These are phyloP conservation scores for Suillus placidus DNA, from an alignment of 768 basidiomycete species.

Conservation along the genomic window DNA sequence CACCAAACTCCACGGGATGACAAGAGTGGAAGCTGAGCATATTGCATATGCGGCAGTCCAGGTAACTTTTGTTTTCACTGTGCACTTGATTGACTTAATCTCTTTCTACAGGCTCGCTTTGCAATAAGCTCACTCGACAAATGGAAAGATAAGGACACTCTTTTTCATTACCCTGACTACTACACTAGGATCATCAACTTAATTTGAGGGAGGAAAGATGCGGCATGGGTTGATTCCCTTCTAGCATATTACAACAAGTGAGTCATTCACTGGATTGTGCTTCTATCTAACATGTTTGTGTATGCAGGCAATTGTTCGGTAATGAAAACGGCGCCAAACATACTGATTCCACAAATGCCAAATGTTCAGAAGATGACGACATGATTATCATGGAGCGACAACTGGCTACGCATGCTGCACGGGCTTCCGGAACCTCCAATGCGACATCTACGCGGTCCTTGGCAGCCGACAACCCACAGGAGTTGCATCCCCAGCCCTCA, in stretches of 20 bases:
- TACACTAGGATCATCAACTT: not conserved
- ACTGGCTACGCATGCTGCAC: too few species aligned
- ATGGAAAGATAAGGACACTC: not conserved
- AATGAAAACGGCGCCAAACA: not conserved
- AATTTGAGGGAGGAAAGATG: not conserved
- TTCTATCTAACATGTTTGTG: not conserved
- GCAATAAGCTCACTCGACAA: not conserved
- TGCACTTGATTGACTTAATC: not conserved
- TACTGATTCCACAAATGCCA: not conserved
- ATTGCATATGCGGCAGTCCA: constrained; percentile 5
- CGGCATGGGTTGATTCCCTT: not conserved
- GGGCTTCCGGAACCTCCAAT: too few species aligned
- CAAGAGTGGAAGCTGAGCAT: constrained; percentile 8
- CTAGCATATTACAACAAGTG: not conserved
- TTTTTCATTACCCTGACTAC: not conserved
- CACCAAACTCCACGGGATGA: constrained; percentile 5
- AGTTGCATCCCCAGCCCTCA: too few species aligned
- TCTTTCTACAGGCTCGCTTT: not conserved
- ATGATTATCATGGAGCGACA: too few species aligned
- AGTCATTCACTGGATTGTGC: not conserved
- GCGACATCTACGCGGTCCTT: too few species aligned
- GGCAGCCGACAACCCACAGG: too few species aligned
- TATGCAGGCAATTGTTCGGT: not conserved
- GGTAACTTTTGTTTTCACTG: not conserved
- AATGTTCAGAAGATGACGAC: not conserved